Evolutionary conservation across 2,329 filamentous ascomycete species (phyloP).

Genomic region (Fonsecaea multimorphosa): DNA sequence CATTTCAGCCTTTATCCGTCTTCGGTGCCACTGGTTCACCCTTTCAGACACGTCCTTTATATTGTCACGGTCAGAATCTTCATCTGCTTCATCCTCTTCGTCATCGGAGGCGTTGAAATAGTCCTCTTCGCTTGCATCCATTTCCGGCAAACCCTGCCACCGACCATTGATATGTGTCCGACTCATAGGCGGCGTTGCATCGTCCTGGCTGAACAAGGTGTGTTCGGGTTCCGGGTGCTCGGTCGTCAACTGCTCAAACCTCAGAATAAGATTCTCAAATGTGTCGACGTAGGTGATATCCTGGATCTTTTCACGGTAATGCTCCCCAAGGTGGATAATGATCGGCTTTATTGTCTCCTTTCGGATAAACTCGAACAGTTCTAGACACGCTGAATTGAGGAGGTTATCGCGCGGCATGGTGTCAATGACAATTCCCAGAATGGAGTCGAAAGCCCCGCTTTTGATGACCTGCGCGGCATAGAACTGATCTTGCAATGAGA

Average conservation of each 20-base stretch:
- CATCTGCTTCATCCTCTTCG: conserved; percentile 70
- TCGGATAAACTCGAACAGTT: conserved; percentile 90
- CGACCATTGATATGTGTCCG: conserved; percentile 61
- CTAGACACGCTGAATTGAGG: conserved; percentile 88
- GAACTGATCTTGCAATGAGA: conserved; percentile 86
- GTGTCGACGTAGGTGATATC: conserved; percentile 82
- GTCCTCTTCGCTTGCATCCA: conserved; percentile 85
- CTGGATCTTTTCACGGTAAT: conserved; percentile 77
- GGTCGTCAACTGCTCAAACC: conserved; percentile 79
- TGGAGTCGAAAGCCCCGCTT: conserved; percentile 74
- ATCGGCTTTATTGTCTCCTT: conserved; percentile 80
- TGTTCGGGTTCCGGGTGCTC: conserved; percentile 66
- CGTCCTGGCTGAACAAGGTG: conserved; percentile 72
- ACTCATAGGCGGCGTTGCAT: conserved; percentile 58
- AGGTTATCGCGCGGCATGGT: conserved; percentile 93
- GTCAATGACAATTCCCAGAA: conserved; percentile 80
- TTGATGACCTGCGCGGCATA: conserved; percentile 86
- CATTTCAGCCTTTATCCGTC: conserved; percentile 34
- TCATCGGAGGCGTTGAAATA: conserved; percentile 93
- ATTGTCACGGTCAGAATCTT: conserved; percentile 34
- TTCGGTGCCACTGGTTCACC: conserved; percentile 35
- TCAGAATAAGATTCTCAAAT: conserved; percentile 75
- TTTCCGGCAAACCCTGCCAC: conserved; percentile 77
- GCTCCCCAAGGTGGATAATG: conserved; percentile 81
- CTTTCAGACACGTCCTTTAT: conserved; percentile 30